Evolutionary conservation across 1,139 yeast species (phyloP), one percentile per base, ranked within the genome.

Genomic region (Pichia sp.): DNA sequence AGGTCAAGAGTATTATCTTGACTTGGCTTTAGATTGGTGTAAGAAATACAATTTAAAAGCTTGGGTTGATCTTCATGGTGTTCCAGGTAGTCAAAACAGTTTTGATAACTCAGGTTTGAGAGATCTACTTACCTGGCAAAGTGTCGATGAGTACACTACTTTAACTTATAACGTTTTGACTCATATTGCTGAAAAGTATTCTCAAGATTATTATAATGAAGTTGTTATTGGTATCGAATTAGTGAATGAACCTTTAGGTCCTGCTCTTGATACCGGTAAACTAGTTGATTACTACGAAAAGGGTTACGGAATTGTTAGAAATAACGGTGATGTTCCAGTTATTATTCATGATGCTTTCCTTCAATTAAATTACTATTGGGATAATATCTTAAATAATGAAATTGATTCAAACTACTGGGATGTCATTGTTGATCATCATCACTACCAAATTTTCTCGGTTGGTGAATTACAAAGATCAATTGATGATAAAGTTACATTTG

Each of bases 41-140:
- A 68, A 78, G 48, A 69, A 72, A 22, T 60, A 80, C 57, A 76
- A 74, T 43, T 65, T 90, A 57, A 81, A 84, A 63, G 95, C 79
- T 23, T 88, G 96, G 96, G 74, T 90, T 47, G 98, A 90, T 66
- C 70, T 90, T 59, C 98, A 90, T 65, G 97, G 97, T 50, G 94
- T 88, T 27, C 94, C 97, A 43, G 97, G 97, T n/a, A 85, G 96
- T 22, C 97, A 90, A 68, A 90, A 90, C 64, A 97, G 97, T 22
- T 90, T 90, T 64, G 98, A 92, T 66, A 90, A 90, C 69, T 87
- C 96, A 12, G 98, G 98, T 22, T 69, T 79, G 53, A 76, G 97
- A 59, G 96, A 86, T 60, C 53, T 62, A 7, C 59, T 76, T 49
- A 70, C 70, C 11, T 88, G 84, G 78, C 82, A 81, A 65, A 62